Evolutionary conservation across 768 basidiomycete species (phyloP).

Genomic region (Leccinum arenicola): DNA sequence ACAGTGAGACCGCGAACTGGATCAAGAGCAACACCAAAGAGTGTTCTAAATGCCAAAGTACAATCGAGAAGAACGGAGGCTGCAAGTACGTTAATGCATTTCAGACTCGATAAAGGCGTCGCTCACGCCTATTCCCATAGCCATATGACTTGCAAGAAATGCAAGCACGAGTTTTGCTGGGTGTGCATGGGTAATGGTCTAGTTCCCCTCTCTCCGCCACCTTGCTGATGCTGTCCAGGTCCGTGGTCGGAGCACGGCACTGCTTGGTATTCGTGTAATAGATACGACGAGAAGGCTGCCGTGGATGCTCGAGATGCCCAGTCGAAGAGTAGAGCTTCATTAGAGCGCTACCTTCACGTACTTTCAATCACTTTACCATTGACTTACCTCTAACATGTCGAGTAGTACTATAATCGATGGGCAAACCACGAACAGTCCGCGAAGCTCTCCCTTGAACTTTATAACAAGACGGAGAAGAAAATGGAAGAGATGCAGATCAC

Average conservation of each 20-base stretch:
- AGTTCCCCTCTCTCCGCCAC: slow-evolving; percentile 12
- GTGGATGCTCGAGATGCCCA: slow-evolving; percentile 90
- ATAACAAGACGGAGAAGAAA: slow-evolving; percentile 97
- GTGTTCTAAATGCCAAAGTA: slow-evolving; percentile 92
- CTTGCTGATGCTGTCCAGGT: slow-evolving; percentile 44
- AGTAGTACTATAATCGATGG: slow-evolving; percentile 98
- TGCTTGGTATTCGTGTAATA: slow-evolving; percentile 96
- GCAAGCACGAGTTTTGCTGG: slow-evolving; percentile 99
- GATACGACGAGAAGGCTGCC: slow-evolving; percentile 91
- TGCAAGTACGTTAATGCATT: slow-evolving; percentile 94
- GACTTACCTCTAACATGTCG: not conserved
- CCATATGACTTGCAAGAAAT: slow-evolving; percentile 99
- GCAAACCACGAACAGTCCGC: slow-evolving; percentile 99
- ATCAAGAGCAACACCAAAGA: slow-evolving; percentile 99
- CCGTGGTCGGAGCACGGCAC: slow-evolving; percentile 98
- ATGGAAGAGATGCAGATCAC: slow-evolving; percentile 99
- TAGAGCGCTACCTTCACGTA: slow-evolving; percentile 96
- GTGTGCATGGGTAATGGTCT: slow-evolving; percentile 86
- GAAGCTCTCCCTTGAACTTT: slow-evolving; percentile 89
- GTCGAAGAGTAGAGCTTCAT: slow-evolving; percentile 81
- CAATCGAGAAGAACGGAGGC: slow-evolving; percentile 99
- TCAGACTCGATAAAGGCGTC: slow-evolving; percentile 53
- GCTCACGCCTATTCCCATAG: slow-evolving; percentile 39
- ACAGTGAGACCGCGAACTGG: slow-evolving; percentile 99
- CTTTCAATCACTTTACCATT: slow-evolving; percentile 28